Conservation (phyloP, 176 grass and related monocot species). For the Hordeum marinum region DNA sequence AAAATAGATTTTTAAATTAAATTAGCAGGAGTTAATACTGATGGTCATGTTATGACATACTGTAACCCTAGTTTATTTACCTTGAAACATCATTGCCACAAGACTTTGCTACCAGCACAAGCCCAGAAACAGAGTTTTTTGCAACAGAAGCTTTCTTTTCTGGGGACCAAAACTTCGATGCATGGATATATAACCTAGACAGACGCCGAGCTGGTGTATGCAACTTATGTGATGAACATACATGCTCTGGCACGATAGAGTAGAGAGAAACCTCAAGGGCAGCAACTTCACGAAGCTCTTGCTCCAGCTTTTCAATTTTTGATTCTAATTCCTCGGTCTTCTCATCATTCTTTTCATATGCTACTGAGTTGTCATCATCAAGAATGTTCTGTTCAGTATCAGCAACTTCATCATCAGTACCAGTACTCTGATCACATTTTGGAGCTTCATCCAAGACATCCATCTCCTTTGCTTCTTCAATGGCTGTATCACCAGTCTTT, state of each 20-base stretch:
- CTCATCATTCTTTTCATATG: constrained; percentile 41
- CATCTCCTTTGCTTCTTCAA: constrained; percentile 81
- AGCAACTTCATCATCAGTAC: constrained; percentile 74
- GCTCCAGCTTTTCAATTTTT: constrained; percentile 61
- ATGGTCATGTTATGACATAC: neutral
- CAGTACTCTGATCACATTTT: constrained; percentile 71
- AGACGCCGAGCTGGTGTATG: constrained; percentile 82
- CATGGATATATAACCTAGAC: constrained; percentile 76
- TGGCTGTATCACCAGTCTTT: constrained; percentile 27
- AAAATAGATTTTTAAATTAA: constrained; percentile 23
- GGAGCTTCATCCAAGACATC: constrained; percentile 87
- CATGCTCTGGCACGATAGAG: constrained; percentile 70
- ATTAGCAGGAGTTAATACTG: constrained; percentile 3
- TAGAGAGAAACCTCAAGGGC: constrained; percentile 81
- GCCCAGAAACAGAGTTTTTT: constrained; percentile 64
- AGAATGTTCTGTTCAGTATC: constrained; percentile 55
- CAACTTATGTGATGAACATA: constrained; percentile 80
- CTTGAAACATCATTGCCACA: constrained; percentile 87
- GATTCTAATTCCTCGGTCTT: constrained; percentile 41
- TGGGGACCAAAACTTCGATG: constrained; percentile 67
- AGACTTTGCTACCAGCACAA: constrained; percentile 78
- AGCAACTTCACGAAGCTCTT: constrained; percentile 80
- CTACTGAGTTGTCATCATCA: constrained; percentile 43
- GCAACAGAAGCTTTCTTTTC: constrained; percentile 62
- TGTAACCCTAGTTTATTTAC: constrained; percentile 37